phyloP scores from a whole-genome alignment of 495 filamentous ascomycete genomes.

The Wilcoxina mikolae region DNA sequence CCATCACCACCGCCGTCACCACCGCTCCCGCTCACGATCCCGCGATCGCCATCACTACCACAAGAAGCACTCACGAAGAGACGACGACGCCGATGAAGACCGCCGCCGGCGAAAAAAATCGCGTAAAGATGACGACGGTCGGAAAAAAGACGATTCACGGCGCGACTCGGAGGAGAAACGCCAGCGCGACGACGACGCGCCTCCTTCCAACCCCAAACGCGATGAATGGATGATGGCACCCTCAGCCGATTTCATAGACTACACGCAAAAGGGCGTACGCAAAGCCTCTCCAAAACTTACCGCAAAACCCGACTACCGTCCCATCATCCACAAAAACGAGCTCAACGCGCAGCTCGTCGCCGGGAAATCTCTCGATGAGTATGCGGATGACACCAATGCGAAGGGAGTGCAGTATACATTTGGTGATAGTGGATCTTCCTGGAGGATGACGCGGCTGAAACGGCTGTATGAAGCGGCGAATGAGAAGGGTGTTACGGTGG shows the following conservation, averaged over 20 bases:
- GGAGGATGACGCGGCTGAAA: slow-evolving; percentile 90
- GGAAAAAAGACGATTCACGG: not conserved
- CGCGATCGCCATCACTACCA: slow-evolving; percentile 25
- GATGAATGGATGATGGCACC: slow-evolving; percentile 95
- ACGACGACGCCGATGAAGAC: not conserved
- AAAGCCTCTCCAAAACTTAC: slow-evolving; percentile 37
- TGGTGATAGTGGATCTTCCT: slow-evolving; percentile 76
- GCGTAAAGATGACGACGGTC: not conserved
- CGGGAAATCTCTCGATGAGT: slow-evolving; percentile 39
- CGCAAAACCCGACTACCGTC: slow-evolving; percentile 51
- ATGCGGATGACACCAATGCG: slow-evolving; percentile 35
- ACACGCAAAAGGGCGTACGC: slow-evolving; percentile 52
- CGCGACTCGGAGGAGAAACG: slow-evolving; percentile 3
- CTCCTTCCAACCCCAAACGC: slow-evolving; percentile 35
- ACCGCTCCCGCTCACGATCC: slow-evolving; percentile 24
- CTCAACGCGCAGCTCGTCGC: slow-evolving; percentile 58
- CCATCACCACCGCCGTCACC: slow-evolving; percentile 26
- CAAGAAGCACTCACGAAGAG: not conserved
- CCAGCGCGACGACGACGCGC: slow-evolving; percentile 9
- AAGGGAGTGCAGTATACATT: slow-evolving; percentile 70
- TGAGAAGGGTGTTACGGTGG: slow-evolving; percentile 51
- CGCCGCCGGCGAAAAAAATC: slow-evolving; percentile 3
- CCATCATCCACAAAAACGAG: slow-evolving; percentile 68
- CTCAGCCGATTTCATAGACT: slow-evolving; percentile 66
- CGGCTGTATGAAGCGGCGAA: slow-evolving; percentile 69